Evolutionary conservation across 345 rosid genomes (phyloP).

Genomic region (Gossypium arboreum): DNA sequence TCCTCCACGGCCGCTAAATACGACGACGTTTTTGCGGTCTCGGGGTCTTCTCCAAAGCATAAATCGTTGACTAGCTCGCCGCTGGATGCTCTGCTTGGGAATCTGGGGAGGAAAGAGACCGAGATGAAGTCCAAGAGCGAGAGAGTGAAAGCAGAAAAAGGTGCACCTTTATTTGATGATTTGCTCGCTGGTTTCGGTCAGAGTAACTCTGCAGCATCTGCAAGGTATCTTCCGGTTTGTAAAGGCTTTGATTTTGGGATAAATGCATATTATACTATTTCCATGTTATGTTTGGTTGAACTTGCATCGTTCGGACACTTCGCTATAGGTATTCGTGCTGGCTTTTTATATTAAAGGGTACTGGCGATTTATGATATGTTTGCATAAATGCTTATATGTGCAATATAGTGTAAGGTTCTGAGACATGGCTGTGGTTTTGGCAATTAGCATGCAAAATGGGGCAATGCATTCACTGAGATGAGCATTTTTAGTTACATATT

Average conservation of each 20-base stretch:
- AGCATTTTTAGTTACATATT: background rate
- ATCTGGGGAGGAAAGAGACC: constrained; percentile 36
- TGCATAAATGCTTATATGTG: constrained; percentile 1
- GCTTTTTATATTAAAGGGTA: background rate
- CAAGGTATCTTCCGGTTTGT: constrained; percentile 26
- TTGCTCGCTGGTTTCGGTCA: constrained; percentile 72
- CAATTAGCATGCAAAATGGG: background rate
- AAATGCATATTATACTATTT: background rate
- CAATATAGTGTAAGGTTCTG: background rate
- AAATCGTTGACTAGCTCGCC: constrained; percentile 25
- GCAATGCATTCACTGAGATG: background rate
- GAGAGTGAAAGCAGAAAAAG: constrained; percentile 30
- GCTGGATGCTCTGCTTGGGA: constrained; percentile 58
- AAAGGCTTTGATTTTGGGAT: constrained; percentile 4
- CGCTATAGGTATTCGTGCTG: background rate
- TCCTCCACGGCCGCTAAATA: constrained; percentile 39
- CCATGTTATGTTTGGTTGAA: background rate
- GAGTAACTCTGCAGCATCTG: constrained; percentile 40
- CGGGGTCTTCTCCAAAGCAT: constrained; percentile 25
- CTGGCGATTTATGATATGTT: background rate
- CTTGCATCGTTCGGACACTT: background rate
- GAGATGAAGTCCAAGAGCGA: constrained; percentile 26
- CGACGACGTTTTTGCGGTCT: constrained; percentile 39
- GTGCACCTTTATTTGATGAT: constrained; percentile 54
- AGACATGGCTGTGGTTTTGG: background rate